A percentile compares a stretch with the other conserved stretches of the same genome.
phyloP scores from a whole-genome alignment of 768 basidiomycete species.

The Termitomyces titanicus region DNA sequence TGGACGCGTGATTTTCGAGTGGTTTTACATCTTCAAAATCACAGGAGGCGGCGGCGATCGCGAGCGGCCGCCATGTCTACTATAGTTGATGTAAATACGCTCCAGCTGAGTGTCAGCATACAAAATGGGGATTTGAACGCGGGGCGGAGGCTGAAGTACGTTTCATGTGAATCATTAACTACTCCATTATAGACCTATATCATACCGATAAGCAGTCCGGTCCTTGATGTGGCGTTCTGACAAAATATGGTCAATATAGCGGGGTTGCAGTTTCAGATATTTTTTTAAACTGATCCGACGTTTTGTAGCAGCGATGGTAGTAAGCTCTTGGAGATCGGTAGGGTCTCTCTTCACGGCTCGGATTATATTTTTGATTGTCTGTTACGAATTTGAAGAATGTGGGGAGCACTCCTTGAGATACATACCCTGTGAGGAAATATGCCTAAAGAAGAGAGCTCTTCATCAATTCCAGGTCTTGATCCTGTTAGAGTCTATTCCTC shows the following conservation, averaged over 20 bases:
- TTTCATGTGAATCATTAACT: no score
- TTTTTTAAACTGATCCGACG: not conserved
- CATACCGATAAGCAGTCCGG: not conserved
- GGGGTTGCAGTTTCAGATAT: not conserved
- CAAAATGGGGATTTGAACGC: not conserved
- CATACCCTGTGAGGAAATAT: not conserved
- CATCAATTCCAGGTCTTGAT: not conserved
- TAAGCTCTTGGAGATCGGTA: no score
- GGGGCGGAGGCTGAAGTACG: not conserved
- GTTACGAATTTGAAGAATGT: no score
- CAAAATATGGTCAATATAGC: not conserved
- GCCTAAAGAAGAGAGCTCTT: not conserved
- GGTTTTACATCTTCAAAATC: not conserved
- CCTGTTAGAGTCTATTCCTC: no score
- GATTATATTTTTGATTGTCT: not conserved
- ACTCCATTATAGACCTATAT: no score
- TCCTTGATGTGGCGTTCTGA: not conserved
- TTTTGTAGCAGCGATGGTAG: not conserved
- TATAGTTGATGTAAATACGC: not conserved
- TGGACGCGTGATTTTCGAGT: no score
- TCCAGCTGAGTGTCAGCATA: not conserved
- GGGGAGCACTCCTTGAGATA: not conserved
- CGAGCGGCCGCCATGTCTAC: not conserved
- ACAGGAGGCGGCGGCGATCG: not conserved
- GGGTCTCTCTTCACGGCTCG: no score